Percentiles rank a stretch among this genome's conserved stretches.
phyloP scores from a whole-genome alignment of 169 alveolate genomes.

The Eimeria falciformis region DNA sequence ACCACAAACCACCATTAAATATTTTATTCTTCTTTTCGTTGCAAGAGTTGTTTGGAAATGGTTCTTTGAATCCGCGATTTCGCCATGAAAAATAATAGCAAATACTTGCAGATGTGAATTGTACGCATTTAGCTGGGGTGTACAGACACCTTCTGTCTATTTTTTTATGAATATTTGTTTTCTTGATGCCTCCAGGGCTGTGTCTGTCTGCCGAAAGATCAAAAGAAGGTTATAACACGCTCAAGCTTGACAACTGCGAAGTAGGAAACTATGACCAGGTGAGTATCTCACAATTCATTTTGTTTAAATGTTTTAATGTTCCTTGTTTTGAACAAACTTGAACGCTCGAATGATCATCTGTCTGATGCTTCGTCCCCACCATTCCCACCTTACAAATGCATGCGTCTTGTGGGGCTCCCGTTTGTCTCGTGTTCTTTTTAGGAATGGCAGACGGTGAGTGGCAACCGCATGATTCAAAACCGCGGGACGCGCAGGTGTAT shows the following conservation, averaged over 20 bases:
- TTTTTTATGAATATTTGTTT: neutral
- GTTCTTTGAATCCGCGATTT: too few relatives aligned
- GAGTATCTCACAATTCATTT: neutral
- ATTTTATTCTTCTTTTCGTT: too few relatives aligned
- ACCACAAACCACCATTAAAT: neutral
- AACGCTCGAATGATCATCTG: too few relatives aligned
- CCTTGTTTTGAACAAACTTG: too few relatives aligned
- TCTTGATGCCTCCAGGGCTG: neutral
- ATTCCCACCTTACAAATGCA: too few relatives aligned
- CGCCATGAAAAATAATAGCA: too few relatives aligned
- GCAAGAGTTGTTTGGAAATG: too few relatives aligned
- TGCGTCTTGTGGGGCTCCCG: too few relatives aligned
- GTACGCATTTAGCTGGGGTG: neutral
- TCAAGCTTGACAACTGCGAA: neutral
- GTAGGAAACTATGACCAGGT: neutral
- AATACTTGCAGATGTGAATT: too few relatives aligned
- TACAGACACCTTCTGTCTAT: neutral
- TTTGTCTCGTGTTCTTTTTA: neutral
- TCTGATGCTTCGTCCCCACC: too few relatives aligned
- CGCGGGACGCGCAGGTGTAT: constrained; percentile 55
- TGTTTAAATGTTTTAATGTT: neutral
- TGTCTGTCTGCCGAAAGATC: neutral
- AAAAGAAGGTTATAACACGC: neutral
- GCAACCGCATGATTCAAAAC: constrained; percentile 61
- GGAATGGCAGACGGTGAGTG: constrained; percentile 68